Conservation (phyloP, 148 eudicot genomes). For the Vaccinium macrocarpon region DNA sequence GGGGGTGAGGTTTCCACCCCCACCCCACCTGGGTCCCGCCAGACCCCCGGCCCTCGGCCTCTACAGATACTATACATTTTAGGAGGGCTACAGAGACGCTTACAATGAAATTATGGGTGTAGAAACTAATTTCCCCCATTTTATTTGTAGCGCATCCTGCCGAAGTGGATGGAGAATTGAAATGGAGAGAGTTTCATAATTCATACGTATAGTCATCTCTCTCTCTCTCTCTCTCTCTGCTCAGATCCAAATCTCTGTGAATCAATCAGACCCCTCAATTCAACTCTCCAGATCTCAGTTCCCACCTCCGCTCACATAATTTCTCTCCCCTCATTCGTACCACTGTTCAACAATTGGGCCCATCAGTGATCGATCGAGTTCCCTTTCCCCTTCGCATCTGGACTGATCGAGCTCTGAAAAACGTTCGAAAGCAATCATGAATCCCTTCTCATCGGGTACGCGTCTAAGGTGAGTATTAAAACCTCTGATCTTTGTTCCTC, state of each 20-base stretch:
- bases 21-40: no score
- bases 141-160: not conserved
- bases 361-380: conserved; percentile 11
- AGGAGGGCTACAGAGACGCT: not conserved
- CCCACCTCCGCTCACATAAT: not conserved
- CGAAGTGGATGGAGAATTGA: not conserved
- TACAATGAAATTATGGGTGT: not conserved
- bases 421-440: conserved; percentile 58
- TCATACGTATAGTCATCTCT: not conserved
- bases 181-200: not conserved
- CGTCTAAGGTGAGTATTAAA: conserved; percentile 70
- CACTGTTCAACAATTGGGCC: not conserved
- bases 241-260: conserved; percentile 15
- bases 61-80: no score
- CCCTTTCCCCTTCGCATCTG: conserved; percentile 17
- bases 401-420: conserved; percentile 45
- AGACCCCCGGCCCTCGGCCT: no score
- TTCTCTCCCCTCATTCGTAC: not conserved
- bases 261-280: conserved; percentile 10
- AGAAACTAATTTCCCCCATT: not conserved
- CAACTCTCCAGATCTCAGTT: conserved; percentile 17
- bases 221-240: not conserved
- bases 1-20: no score
- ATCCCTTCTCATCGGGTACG: conserved; percentile 89
- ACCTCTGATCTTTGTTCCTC: conserved; percentile 10